These are phyloP conservation scores for Cryptosporidium meleagridis DNA, from an alignment of 169 alveolate species.

Conservation along the genomic window DNA sequence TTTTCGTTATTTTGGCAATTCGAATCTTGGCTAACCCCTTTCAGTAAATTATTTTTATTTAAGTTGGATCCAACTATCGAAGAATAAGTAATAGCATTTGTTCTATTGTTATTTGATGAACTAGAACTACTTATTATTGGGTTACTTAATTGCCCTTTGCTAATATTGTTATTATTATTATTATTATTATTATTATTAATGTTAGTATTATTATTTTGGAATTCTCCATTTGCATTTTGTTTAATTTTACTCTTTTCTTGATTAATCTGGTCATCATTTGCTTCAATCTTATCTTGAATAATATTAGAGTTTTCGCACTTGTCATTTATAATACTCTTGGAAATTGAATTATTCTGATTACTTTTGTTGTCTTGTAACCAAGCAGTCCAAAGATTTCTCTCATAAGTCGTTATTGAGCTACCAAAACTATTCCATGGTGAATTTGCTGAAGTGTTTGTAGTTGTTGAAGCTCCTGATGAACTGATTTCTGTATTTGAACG, in stretches of 20 bases:
- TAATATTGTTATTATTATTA: not conserved
- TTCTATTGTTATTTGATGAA: not conserved
- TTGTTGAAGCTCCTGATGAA: constrained; percentile 6
- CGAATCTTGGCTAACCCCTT: not conserved
- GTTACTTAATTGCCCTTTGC: not conserved
- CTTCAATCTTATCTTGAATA: not conserved
- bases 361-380: constrained; percentile 31
- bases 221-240: not conserved
- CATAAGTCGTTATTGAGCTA: constrained; percentile 29
- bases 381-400: constrained; percentile 45
- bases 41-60: not conserved
- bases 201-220: not conserved
- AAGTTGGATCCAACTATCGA: constrained; percentile 55
- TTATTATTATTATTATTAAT: not conserved
- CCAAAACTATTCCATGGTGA: constrained; percentile 56
- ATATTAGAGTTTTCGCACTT: not conserved
- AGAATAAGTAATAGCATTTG: constrained; percentile 14
- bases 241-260: not conserved
- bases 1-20: not conserved
- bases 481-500: constrained; percentile 12
- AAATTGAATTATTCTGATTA: constrained; percentile 1
- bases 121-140: not conserved
- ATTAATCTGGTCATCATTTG: not conserved
- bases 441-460: not conserved
- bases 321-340: not conserved